Conservation (phyloP, 1,284 basidiomycete species). For the Austroboletus novae-zelandiae region DNA sequence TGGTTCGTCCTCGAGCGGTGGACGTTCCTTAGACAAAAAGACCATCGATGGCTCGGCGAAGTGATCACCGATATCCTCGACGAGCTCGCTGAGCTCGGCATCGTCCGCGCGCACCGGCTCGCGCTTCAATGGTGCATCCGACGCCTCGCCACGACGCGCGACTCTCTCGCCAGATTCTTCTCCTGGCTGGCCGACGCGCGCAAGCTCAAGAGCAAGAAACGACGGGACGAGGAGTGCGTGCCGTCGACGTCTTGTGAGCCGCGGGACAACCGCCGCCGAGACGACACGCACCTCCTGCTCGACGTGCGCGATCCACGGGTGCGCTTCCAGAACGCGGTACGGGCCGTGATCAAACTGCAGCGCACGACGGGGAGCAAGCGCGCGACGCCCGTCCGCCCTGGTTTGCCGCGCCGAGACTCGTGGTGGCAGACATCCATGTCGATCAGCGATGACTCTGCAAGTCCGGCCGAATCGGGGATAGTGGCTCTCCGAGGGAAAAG, state of each 20-base stretch:
- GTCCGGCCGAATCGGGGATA: constrained; percentile 39
- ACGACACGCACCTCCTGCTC: constrained; percentile 21
- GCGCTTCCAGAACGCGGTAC: constrained; percentile 33
- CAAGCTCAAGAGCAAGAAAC: neutral
- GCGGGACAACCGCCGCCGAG: neutral
- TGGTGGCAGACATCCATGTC: constrained; percentile 28
- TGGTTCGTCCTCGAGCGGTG: constrained; percentile 78
- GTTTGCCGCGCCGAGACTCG: constrained; percentile 26
- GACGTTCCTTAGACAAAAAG: constrained; percentile 64
- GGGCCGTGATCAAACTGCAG: constrained; percentile 30
- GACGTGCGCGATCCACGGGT: constrained; percentile 24
- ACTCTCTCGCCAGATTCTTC: constrained; percentile 10
- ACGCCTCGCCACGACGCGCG: constrained; percentile 8
- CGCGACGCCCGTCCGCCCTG: constrained; percentile 15
- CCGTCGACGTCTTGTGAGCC: too few species aligned
- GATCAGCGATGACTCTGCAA: constrained; percentile 20
- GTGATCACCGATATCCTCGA: constrained; percentile 51
- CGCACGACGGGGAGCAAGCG: constrained; percentile 29
- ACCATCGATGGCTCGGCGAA: constrained; percentile 72
- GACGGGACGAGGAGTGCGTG: neutral
- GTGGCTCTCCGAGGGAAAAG: constrained; percentile 47
- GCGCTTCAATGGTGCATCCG: constrained; percentile 22
- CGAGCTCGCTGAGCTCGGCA: constrained; percentile 40
- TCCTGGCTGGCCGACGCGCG: constrained; percentile 10
- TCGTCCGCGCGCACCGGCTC: constrained; percentile 29